Percentiles rank a stretch among this genome's conserved stretches.
Evolutionary conservation across 2,329 filamentous ascomycete genomes (phyloP).

Genomic region (Elsinoe perseae): DNA sequence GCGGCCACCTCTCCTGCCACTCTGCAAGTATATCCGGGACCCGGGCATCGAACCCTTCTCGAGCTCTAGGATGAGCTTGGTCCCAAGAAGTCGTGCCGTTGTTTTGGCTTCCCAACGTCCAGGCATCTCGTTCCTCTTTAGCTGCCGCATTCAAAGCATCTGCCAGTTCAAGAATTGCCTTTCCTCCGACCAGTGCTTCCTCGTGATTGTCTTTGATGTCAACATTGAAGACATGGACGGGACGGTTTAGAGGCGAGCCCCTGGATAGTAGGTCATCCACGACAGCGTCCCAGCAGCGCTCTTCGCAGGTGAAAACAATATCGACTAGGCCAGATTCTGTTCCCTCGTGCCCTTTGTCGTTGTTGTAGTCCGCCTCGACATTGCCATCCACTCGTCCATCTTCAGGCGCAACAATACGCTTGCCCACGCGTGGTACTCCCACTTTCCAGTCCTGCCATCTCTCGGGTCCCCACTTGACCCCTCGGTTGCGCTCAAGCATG

Average conservation of each 20-base stretch:
- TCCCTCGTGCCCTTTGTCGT: slow-evolving; percentile 67
- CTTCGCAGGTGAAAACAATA: slow-evolving; percentile 93
- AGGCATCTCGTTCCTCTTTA: slow-evolving; percentile 65
- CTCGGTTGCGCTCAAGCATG: slow-evolving; percentile 88
- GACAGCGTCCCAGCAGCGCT: slow-evolving; percentile 96
- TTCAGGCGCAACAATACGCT: slow-evolving; percentile 30
- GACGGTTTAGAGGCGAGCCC: slow-evolving; percentile 77
- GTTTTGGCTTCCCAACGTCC: slow-evolving; percentile 51
- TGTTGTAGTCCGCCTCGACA: slow-evolving; percentile 43
- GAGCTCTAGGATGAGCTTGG: slow-evolving; percentile 56
- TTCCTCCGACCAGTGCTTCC: slow-evolving; percentile 82
- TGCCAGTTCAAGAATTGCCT: slow-evolving; percentile 86
- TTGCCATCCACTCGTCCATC: slow-evolving; percentile 6
- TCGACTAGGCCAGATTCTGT: slow-evolving; percentile 87
- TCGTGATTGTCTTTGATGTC: slow-evolving; percentile 99
- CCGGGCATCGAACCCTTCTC: slow-evolving; percentile 78
- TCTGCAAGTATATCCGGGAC: slow-evolving; percentile 85
- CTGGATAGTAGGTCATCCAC: slow-evolving; percentile 85
- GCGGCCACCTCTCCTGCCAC: slow-evolving; percentile 94
- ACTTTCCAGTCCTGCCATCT: slow-evolving; percentile 97
- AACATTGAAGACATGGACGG: slow-evolving; percentile 96
- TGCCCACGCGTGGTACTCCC: slow-evolving; percentile 72
- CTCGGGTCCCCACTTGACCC: slow-evolving; percentile 91
- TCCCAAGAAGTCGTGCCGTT: slow-evolving; percentile 56
- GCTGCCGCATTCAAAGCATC: slow-evolving; percentile 76